phyloP scores from a whole-genome alignment of 768 basidiomycete genomes.

The Fomitopsis serialis region DNA sequence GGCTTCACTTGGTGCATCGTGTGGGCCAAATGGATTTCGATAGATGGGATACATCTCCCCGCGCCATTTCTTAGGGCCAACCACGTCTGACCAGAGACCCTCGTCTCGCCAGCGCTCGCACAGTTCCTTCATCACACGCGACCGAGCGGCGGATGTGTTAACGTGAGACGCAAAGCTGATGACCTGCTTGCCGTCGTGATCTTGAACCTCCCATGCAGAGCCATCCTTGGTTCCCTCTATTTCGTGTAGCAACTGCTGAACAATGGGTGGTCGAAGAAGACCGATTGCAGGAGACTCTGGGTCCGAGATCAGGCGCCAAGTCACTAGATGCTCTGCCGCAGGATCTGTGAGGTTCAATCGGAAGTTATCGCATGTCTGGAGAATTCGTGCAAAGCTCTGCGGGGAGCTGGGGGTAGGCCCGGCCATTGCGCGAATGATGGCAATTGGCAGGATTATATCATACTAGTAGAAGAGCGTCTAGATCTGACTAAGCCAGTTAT shows the following conservation, averaged over 20 bases:
- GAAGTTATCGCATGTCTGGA: conserved; percentile 72
- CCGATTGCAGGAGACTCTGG: conserved; percentile 52
- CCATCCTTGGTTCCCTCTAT: conserved; percentile 21
- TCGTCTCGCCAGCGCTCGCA: conserved; percentile 74
- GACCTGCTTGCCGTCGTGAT: conserved; percentile 7
- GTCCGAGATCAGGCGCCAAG: conserved; percentile 50
- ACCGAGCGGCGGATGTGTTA: conserved; percentile 54
- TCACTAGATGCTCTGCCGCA: conserved; percentile 42
- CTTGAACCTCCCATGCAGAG: conserved; percentile 34
- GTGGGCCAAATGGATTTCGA: conserved; percentile 57
- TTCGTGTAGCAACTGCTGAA: conserved; percentile 50
- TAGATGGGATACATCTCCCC: conserved; percentile 80
- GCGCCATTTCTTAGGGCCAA: conserved; percentile 80
- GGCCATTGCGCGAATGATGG: conserved; percentile 1
- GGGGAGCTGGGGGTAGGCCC: conserved; percentile 8
- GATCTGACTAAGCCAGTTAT: no score
- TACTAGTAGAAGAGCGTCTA: no score
- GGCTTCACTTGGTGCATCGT: conserved; percentile 31
- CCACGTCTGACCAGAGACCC: conserved; percentile 54
- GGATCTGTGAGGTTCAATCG: conserved; percentile 23
- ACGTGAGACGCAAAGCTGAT: conserved; percentile 49
- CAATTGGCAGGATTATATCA: no score
- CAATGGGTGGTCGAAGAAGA: conserved; percentile 50
- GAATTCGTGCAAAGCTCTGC: conserved; percentile 49
- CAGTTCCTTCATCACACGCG: conserved; percentile 54